Percentiles rank a stretch among this genome's conserved stretches.
Evolutionary conservation across 2,329 filamentous ascomycete genomes (phyloP).

Genomic region (Cladosporium cucumerinum): DNA sequence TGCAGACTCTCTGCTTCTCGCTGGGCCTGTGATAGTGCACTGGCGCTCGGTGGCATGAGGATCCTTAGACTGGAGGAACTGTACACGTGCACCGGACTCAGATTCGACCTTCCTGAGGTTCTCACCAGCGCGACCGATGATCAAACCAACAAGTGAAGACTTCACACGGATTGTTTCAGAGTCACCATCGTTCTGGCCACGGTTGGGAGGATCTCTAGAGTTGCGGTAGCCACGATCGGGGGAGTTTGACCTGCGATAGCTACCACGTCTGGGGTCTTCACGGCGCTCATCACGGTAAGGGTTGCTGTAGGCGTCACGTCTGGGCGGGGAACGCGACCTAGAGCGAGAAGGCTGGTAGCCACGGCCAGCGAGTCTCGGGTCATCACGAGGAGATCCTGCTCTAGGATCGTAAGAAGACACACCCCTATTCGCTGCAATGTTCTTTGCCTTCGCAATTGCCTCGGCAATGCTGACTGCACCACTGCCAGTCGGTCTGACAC

Average conservation of each 20-base stretch:
- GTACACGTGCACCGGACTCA: constrained; percentile 78
- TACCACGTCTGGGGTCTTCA: constrained; percentile 56
- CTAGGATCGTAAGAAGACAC: constrained; percentile 50
- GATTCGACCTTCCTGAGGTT: constrained; percentile 81
- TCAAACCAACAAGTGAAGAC: constrained; percentile 79
- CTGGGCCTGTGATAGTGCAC: constrained; percentile 78
- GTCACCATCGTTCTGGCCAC: constrained; percentile 58
- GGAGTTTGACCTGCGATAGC: constrained; percentile 69
- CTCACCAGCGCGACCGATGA: constrained; percentile 87
- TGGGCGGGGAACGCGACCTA: constrained; percentile 68
- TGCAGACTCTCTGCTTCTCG: constrained; percentile 69
- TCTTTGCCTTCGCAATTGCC: constrained; percentile 79
- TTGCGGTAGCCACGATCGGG: constrained; percentile 44
- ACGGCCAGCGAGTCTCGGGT: constrained; percentile 52
- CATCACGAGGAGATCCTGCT: constrained; percentile 34
- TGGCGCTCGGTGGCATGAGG: constrained; percentile 69
- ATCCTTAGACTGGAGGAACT: constrained; percentile 77
- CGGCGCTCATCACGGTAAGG: constrained; percentile 84
- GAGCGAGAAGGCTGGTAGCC: constrained; percentile 60
- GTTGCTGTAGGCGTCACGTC: constrained; percentile 66
- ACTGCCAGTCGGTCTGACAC: constrained; percentile 73
- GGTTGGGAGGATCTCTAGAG: constrained; percentile 24
- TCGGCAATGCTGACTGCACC: constrained; percentile 81
- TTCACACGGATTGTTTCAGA: constrained; percentile 80
- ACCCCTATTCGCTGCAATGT: constrained; percentile 76